Evolutionary conservation across 768 basidiomycete species (phyloP).

Genomic region (Russula foetens): DNA sequence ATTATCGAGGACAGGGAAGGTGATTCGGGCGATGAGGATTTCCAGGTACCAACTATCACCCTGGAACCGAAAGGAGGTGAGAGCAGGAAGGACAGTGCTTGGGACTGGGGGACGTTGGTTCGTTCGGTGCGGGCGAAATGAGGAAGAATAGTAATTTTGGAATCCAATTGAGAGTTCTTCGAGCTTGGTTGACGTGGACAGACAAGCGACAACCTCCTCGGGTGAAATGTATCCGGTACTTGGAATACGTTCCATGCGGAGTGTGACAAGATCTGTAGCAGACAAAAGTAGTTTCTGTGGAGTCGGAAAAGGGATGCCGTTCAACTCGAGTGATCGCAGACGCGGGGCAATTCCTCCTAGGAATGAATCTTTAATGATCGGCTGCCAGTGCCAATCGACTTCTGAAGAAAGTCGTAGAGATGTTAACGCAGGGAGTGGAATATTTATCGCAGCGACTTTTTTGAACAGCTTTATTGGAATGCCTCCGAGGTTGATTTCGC

Average conservation of each 20-base stretch:
- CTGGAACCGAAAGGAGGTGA: background rate
- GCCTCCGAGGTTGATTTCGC: no score
- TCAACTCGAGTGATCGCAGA: background rate
- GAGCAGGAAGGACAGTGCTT: background rate
- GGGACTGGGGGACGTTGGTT: background rate
- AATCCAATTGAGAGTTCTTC: background rate
- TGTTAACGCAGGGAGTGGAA: no score
- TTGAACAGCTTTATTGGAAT: no score
- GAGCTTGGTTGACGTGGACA: background rate
- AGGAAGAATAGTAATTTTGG: background rate
- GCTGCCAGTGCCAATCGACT: no score
- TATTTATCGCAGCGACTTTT: no score
- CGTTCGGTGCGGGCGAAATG: background rate
- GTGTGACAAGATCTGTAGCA: background rate
- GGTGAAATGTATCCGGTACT: background rate
- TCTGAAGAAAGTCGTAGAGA: no score
- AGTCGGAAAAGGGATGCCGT: background rate
- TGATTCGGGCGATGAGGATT: background rate
- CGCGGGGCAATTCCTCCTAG: background rate
- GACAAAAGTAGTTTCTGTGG: background rate
- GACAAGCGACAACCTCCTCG: background rate
- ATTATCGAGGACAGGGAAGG: background rate
- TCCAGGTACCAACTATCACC: background rate
- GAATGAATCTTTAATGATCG: background rate
- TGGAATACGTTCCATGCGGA: background rate